These are phyloP conservation scores for Colletotrichum sp. DNA, from an alignment of 2,329 filamentous ascomycete genomes.

Conservation along the genomic window DNA sequence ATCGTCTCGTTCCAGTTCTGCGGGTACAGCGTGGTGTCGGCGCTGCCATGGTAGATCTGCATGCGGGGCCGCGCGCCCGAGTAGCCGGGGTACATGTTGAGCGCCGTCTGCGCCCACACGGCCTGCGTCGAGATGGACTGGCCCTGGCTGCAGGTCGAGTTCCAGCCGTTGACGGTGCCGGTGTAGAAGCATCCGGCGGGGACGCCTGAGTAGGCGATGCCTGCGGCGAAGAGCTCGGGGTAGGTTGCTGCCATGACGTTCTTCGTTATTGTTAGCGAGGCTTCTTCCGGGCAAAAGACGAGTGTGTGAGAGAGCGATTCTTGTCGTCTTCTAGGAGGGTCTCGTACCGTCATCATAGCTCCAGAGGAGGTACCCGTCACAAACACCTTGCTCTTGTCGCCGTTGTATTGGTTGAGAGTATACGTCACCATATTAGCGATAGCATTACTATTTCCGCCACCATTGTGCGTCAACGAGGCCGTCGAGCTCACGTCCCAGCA, in stretches of 20 bases:
- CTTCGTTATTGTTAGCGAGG: not conserved
- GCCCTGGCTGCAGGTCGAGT: conserved; percentile 55
- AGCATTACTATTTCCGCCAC: conserved; percentile 59
- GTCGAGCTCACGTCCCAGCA: conserved; percentile 65
- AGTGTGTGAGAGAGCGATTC: too few species aligned
- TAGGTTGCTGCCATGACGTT: conserved; percentile 53
- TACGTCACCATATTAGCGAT: conserved; percentile 66
- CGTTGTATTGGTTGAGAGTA: conserved; percentile 55
- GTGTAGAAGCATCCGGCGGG: conserved; percentile 50
- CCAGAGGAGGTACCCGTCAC: conserved; percentile 55
- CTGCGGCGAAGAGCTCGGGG: conserved; percentile 52
- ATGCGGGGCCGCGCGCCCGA: conserved; percentile 55
- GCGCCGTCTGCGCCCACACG: conserved; percentile 53
- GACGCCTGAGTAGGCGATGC: conserved; percentile 46
- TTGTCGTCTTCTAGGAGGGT: too few species aligned
- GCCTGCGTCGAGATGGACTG: conserved; percentile 44
- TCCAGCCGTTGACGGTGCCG: conserved; percentile 50
- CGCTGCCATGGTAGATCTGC: conserved; percentile 62
- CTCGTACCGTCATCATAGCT: conserved; percentile 58
- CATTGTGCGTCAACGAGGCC: conserved; percentile 56
- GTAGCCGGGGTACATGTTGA: conserved; percentile 54
- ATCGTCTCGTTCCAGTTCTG: conserved; percentile 62
- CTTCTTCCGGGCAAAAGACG: not conserved
- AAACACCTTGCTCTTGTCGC: conserved; percentile 55
- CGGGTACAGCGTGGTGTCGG: conserved; percentile 53